These are phyloP conservation scores for Symbiodinium pilosum DNA, from an alignment of 73 alveolate species.

Conservation along the genomic window DNA sequence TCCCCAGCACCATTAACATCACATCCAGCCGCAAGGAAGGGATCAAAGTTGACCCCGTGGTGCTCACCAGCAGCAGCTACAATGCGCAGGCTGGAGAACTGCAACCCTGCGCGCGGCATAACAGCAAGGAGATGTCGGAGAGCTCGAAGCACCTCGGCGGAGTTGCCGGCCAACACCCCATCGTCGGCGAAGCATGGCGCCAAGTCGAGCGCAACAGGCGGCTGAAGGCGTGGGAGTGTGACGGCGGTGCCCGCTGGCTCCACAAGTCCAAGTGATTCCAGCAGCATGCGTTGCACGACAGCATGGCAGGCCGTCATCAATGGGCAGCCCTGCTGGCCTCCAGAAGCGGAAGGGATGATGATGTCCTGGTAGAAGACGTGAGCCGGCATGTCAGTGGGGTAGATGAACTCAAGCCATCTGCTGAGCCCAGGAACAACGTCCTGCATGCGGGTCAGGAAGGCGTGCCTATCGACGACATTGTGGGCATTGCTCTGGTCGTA, in stretches of 20 bases:
- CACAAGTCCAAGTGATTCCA: background rate
- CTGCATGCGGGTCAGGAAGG: slow-evolving; percentile 37
- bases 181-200: slow-evolving; percentile 32
- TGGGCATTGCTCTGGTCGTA: slow-evolving; percentile 27
- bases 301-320: slow-evolving; percentile 52
- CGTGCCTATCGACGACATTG: slow-evolving; percentile 21
- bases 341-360: slow-evolving; percentile 10
- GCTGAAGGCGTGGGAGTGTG: background rate
- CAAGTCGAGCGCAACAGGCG: background rate
- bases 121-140: too few species aligned
- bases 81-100: too few species aligned
- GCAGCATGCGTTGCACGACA: slow-evolving; percentile 13
- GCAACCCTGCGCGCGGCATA: too few species aligned
- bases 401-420: slow-evolving; percentile 24
- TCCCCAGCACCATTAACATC: background rate
- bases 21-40: background rate
- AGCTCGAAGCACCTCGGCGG: slow-evolving; percentile 12
- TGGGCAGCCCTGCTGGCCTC: slow-evolving; percentile 41
- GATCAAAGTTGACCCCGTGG: background rate
- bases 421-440: slow-evolving; percentile 36
- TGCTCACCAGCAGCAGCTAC: background rate
- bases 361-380: background rate
- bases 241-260: slow-evolving; percentile 14
- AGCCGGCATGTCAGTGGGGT: background rate
- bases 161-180: background rate